phyloP scores from a whole-genome alignment of 805 yeast species.

The Zygosaccharomyces lentus region DNA sequence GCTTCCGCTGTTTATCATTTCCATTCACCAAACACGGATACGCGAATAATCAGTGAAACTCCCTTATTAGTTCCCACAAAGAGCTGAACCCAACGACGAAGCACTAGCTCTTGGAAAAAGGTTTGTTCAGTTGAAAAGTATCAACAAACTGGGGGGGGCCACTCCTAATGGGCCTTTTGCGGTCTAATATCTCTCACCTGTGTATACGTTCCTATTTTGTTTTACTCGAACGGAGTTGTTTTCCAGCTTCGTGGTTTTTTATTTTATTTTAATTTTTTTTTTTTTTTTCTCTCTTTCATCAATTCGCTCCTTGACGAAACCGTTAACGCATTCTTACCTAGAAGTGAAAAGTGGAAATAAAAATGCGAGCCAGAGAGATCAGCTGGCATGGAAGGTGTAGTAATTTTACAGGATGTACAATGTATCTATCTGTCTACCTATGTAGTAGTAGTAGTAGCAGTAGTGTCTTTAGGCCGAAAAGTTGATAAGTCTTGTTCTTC shows the following conservation, averaged over 20 bases:
- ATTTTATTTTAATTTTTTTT: no score
- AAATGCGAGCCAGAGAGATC: background rate
- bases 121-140: background rate
- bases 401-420: background rate
- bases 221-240: constrained; percentile 4
- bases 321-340: constrained; percentile 2
- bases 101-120: background rate
- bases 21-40: constrained; percentile 3
- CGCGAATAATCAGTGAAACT: background rate
- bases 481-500: constrained; percentile 33
- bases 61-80: background rate
- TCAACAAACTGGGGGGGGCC: background rate
- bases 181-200: background rate
- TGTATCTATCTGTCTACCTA: background rate
- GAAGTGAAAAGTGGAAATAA: background rate
- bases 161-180: background rate
- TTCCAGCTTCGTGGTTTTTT: constrained; percentile 5
- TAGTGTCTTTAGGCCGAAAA: constrained; percentile 13
- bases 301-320: constrained; percentile 6
- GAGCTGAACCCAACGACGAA: background rate
- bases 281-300: background rate
- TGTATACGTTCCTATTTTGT: background rate
- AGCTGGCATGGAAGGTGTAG: background rate
- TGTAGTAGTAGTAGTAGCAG: no score
- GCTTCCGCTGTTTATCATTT: constrained; percentile 12